Base-by-base conservation (phyloP, 73 alveolate genomes). In the Paramecium bursaria region DNA sequence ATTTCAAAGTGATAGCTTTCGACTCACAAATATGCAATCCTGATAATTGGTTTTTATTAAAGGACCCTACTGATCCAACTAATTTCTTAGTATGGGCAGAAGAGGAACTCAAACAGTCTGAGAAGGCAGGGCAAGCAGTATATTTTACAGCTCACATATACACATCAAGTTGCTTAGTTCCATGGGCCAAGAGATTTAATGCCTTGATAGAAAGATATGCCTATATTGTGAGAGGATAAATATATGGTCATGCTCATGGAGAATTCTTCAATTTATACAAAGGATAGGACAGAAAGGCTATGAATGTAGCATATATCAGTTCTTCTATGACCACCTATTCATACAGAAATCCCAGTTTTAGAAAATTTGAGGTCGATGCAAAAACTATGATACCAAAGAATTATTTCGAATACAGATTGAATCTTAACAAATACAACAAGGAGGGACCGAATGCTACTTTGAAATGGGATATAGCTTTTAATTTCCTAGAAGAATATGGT, bases 21-120 rank as follows among this genome's bases (percentile, higher is more conserved):
- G 76, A 79, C 26, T 53, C 89, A 11, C 17, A 79, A 79, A 50
- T 73, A 15, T 61, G 89, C 54, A 79, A 79, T 30, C 89, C 89
- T 39, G 89, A 73, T 39, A 79, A 79, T 55, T 79, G 53, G 73
- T 79, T 53, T 46, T 47, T 79, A 19, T 46, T 79, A 13, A 44
- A 79, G 25, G 76, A 79, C 15, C 89, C 89, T 26, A 79, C 89
- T 3, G 89, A 79, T 54, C 89, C 89, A 6, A 73, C 85, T 2
- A 47, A 61, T 26, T 79, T 53, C n/a, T 46, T 79, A 31, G 61
- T 31, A 22, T 79, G 89, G 89, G 57, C 76, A n/a, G 89, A 79
- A 54, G 33, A 52, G 39, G 46, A 29, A 48, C 55, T 79, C 21
- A 79, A 48, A 15, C 50, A 53, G 35, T 61, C 89, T 21, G 89